A percentile compares a stretch with the other conserved stretches of the same genome.
phyloP scores from a whole-genome alignment of 139 green algal species.

The Chlorella sp. region DNA sequence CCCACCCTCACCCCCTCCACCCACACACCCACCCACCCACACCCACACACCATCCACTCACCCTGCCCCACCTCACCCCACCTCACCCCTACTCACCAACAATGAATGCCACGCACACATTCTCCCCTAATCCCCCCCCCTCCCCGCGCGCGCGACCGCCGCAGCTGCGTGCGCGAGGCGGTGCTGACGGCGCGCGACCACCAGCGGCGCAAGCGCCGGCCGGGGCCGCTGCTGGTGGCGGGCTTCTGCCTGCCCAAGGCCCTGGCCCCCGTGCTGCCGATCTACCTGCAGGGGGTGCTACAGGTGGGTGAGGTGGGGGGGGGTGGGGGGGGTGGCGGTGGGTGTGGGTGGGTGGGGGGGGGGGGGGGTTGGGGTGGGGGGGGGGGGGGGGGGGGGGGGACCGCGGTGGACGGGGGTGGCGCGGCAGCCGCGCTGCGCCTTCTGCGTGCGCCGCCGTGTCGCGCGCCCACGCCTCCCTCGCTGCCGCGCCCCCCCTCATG shows the following conservation, averaged over 20 bases:
- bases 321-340: neutral
- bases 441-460: neutral
- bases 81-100: no score
- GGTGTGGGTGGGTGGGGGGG: neutral
- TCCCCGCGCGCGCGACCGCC: neutral
- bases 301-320: constrained; percentile 46
- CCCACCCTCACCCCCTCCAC: no score
- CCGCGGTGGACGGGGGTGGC: no score
- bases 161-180: constrained; percentile 63
- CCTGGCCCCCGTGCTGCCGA: constrained; percentile 85
- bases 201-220: constrained; percentile 72
- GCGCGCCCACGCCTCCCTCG: neutral
- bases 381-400: no score
- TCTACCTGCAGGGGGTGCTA: constrained; percentile 92
- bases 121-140: neutral
- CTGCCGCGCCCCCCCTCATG: neutral
- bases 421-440: no score
- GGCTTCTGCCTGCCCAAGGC: constrained; percentile 91
- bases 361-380: neutral
- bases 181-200: constrained; percentile 77
- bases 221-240: constrained; percentile 60
- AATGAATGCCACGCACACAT: no score
- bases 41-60: no score
- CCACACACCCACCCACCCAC: no score
- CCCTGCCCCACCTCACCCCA: no score